phyloP scores from a whole-genome alignment of 2,329 filamentous ascomycete species.

The Sphaerostilbella broomeana region DNA sequence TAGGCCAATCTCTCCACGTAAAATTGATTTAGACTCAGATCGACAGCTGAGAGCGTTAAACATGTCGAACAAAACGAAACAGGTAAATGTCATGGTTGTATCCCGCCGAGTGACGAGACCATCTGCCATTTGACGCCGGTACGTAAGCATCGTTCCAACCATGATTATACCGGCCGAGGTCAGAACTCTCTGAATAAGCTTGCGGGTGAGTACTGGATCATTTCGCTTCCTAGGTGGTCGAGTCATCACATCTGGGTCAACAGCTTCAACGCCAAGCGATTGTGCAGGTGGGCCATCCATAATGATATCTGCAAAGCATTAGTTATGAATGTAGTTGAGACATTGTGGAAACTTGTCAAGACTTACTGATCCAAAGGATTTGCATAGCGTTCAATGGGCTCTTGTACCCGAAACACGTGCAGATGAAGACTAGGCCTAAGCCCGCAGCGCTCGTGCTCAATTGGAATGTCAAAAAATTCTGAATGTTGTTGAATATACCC shows the following conservation, averaged over 20 bases:
- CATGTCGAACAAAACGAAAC: conserved; percentile 99
- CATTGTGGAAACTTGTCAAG: not conserved
- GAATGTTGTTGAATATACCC: conserved; percentile 98
- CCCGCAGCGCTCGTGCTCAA: conserved; percentile 94
- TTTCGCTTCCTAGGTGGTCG: conserved; percentile 77
- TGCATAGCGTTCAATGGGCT: conserved; percentile 98
- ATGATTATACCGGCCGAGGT: conserved; percentile 87
- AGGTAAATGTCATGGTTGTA: conserved; percentile 98
- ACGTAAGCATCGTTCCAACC: conserved; percentile 83
- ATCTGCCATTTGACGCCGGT: conserved; percentile 86
- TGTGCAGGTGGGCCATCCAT: conserved; percentile 99
- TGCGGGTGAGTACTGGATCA: conserved; percentile 83
- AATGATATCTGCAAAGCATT: conserved; percentile 68
- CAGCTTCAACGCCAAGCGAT: conserved; percentile 89
- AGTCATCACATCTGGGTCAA: conserved; percentile 90
- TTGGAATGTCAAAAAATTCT: conserved; percentile 98
- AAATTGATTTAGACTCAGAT: conserved; percentile 80
- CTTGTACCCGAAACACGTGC: conserved; percentile 86
- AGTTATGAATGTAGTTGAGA: conserved; percentile 2
- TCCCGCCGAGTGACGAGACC: conserved; percentile 82
- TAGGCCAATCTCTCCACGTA: conserved; percentile 76
- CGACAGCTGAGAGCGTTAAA: conserved; percentile 95
- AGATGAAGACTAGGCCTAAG: conserved; percentile 82
- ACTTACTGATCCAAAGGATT: conserved; percentile 98
- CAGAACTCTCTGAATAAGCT: conserved; percentile 75